Percentiles rank a stretch among this genome's conserved stretches.
phyloP scores from a whole-genome alignment of 768 basidiomycete genomes.

The Boletus patriciae region DNA sequence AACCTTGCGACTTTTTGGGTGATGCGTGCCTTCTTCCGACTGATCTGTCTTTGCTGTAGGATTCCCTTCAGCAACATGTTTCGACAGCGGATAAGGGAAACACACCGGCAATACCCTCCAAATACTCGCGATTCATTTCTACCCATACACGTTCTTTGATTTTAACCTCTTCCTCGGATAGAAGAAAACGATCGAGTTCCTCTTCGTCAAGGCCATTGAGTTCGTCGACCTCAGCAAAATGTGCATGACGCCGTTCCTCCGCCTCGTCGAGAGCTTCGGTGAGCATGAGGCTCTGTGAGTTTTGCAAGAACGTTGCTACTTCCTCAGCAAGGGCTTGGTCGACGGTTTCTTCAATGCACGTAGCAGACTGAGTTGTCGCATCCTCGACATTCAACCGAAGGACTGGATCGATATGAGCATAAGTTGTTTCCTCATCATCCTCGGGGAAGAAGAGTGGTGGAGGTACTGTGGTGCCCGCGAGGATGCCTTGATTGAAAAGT shows the following conservation, averaged over 20 bases:
- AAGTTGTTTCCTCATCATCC: conserved; percentile 39
- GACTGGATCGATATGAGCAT: conserved; percentile 57
- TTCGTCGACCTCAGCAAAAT: conserved; percentile 53
- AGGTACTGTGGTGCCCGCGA: conserved; percentile 49
- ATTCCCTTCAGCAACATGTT: conserved; percentile 46
- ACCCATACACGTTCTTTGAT: conserved; percentile 94
- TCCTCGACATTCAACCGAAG: conserved; percentile 37
- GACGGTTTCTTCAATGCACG: conserved; percentile 58
- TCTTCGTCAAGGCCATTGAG: conserved; percentile 84
- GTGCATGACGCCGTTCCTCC: conserved; percentile 58
- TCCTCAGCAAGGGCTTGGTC: conserved; percentile 67
- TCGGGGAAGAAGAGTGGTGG: conserved; percentile 47
- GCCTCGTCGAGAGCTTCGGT: conserved; percentile 64
- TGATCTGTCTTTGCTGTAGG: conserved; percentile 68
- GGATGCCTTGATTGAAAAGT: conserved; percentile 66
- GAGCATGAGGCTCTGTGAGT: conserved; percentile 58
- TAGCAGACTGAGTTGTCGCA: conserved; percentile 18
- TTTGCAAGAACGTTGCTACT: conserved; percentile 64
- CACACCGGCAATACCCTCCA: conserved; percentile 77
- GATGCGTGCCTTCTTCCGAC: conserved; percentile 38
- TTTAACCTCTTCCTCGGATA: conserved; percentile 77
- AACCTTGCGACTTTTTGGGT: conserved; percentile 75
- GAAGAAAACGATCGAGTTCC: conserved; percentile 78
- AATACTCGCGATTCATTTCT: conserved; percentile 87
- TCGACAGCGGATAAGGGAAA: conserved; percentile 1